Evolutionary conservation across 73 alveolate genomes (phyloP).

Genomic region (Effrenium voratum): DNA sequence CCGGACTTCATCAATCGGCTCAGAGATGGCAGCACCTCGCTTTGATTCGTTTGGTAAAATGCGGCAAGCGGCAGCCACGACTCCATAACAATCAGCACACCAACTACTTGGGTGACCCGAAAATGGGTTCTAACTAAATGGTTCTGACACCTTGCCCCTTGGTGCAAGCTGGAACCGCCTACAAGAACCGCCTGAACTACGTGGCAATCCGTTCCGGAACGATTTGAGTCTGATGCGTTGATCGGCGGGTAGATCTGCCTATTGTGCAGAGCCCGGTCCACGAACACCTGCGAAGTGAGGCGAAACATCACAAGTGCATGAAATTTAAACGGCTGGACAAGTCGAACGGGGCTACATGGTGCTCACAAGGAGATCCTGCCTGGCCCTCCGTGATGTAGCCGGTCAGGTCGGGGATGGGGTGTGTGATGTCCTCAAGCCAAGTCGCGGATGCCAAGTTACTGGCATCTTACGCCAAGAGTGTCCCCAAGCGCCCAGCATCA

Average conservation of each 20-base stretch:
- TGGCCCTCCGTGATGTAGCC: conserved; percentile 98
- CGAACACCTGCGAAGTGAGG: conserved; percentile 96
- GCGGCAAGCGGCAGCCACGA: too few species aligned
- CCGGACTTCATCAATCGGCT: conserved; percentile 99
- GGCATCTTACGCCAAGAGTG: too few species aligned
- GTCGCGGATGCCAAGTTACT: too few species aligned
- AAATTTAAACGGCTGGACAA: not conserved
- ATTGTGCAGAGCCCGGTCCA: conserved; percentile 99
- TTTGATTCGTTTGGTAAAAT: not conserved
- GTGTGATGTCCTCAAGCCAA: conserved; percentile 98
- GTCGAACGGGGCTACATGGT: too few species aligned
- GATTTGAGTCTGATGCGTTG: conserved; percentile 95
- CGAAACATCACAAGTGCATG: not conserved
- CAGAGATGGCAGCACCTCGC: conserved; percentile 98
- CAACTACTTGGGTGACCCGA: too few species aligned
- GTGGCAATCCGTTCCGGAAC: too few species aligned
- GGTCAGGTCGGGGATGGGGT: conserved; percentile 99
- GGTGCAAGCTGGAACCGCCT: not conserved
- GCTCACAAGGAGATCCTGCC: conserved; percentile 13
- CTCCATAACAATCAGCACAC: too few species aligned
- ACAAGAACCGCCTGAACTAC: not conserved
- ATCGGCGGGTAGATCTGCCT: conserved; percentile 99
- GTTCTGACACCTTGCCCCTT: too few species aligned
- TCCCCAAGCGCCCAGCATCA: conserved; percentile 95
- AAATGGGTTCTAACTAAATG: too few species aligned